Evolutionary conservation across 345 rosid genomes (phyloP), one percentile per base, ranked within the genome.

Genomic region (Xanthoceras sorbifolium): DNA sequence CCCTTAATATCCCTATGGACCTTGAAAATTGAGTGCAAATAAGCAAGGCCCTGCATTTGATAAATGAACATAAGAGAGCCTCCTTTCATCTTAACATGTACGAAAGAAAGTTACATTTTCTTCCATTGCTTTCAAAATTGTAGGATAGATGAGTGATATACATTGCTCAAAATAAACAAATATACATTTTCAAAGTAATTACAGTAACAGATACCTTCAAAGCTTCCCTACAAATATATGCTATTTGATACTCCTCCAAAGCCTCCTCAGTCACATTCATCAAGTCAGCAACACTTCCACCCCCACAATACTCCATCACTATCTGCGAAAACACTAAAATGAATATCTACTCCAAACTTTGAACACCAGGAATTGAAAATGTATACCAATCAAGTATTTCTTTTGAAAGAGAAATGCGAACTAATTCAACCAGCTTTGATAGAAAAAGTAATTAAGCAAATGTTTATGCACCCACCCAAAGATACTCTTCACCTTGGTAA

Each of bases 221-320:
- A 31, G 97, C 94, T 88, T 96, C 99, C 71, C 95, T 86, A 67
- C 99, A 96, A 22, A 93, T 92, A 81, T 87, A 96, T 71, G 99
- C 99, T 77, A 96, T 96, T 79, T 92, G 99, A 92, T 83, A 87
- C 89, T 96, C 99, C 82, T 96, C 98, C 79, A 96, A 83, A 40
- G 99, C 82, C 83, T 92, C 97, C 73, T 93, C 97, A 14, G 93
- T 84, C 72, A 84, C 97, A 85, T 92, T 89, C 97, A 96, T 96
- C 77, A 96, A 85, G 85, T 91, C 99, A 82, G 97, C 93, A 68
- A 96, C 94, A 69, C 99, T 96, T 82, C 99, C 99, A 87, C 98
- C 97, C 60, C 99, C 98, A 80, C 99, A 96, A 68, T 96, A 96
- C 87, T 96, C 99, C 99, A 96, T 96, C 79, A 96, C 97, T 84